These are phyloP conservation scores for Elsinoe arachidis DNA, from an alignment of 2,329 filamentous ascomycete genomes.

Conservation along the genomic window DNA sequence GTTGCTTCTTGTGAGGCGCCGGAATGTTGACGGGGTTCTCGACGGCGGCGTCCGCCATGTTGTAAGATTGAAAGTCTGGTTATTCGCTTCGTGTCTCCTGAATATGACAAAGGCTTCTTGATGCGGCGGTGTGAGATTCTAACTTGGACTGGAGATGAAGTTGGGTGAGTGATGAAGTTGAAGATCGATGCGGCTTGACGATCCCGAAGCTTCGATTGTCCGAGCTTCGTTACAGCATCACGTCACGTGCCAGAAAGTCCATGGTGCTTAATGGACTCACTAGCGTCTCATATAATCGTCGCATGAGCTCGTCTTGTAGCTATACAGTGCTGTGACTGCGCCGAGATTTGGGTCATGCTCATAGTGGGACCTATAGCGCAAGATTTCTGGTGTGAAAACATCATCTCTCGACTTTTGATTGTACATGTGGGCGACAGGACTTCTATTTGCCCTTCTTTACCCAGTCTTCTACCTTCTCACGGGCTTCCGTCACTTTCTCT, in stretches of 20 bases:
- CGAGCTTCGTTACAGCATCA: neutral
- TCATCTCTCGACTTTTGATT: neutral
- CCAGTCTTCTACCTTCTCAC: conserved; percentile 77
- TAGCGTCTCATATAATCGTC: neutral
- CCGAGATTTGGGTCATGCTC: too few species aligned
- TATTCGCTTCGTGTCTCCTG: neutral
- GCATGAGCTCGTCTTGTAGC: neutral
- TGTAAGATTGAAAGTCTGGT: neutral
- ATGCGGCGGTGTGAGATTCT: neutral
- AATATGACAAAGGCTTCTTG: neutral
- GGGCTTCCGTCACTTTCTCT: conserved; percentile 66
- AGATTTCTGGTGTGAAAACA: neutral
- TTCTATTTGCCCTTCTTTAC: conserved; percentile 76
- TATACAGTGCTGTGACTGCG: too few species aligned
- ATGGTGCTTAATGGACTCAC: too few species aligned
- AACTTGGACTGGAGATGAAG: neutral
- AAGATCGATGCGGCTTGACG: neutral
- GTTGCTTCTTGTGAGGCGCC: conserved; percentile 71
- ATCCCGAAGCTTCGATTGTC: conserved; percentile 10
- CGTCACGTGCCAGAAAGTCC: neutral
- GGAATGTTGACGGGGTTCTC: conserved; percentile 69
- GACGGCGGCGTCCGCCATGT: conserved; percentile 80
- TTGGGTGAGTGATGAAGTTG: neutral
- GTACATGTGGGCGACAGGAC: neutral
- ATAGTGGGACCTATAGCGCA: too few species aligned